Conservation (phyloP, 2,329 filamentous ascomycete genomes). For the Sarocladiaceae sp. region DNA sequence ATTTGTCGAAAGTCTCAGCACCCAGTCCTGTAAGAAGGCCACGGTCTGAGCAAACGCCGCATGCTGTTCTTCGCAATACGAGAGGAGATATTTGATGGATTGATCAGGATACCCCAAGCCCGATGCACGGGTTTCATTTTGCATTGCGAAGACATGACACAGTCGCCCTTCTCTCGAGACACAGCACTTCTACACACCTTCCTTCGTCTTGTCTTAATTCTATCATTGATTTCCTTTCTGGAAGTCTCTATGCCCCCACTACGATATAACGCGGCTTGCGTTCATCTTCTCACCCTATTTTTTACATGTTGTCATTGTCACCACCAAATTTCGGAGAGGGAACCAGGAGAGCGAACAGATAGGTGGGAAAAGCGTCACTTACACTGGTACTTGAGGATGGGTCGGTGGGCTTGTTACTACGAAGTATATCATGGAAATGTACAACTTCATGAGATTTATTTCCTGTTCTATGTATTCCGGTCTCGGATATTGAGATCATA, state of each 20-base stretch:
- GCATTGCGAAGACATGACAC: background rate
- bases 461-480: background rate
- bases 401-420: conserved; percentile 3
- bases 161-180: background rate
- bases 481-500: background rate
- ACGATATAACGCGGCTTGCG: conserved; percentile 1
- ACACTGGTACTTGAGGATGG: background rate
- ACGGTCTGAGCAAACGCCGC: background rate
- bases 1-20: background rate
- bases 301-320: background rate
- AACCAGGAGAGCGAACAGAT: no score
- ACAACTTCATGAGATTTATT: background rate
- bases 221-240: background rate
- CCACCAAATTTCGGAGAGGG: no score
- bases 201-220: conserved; percentile 6
- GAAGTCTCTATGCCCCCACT: background rate
- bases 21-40: no score
- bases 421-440: conserved; percentile 3
- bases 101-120: conserved; percentile 7
- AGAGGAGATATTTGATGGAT: conserved; percentile 1
- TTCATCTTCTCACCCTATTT: background rate
- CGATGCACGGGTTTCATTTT: background rate
- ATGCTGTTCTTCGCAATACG: background rate
- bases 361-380: conserved; percentile 5
- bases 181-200: conserved; percentile 3